phyloP scores from a whole-genome alignment of 176 grass and related monocot species.

The Cenchrus americanus region DNA sequence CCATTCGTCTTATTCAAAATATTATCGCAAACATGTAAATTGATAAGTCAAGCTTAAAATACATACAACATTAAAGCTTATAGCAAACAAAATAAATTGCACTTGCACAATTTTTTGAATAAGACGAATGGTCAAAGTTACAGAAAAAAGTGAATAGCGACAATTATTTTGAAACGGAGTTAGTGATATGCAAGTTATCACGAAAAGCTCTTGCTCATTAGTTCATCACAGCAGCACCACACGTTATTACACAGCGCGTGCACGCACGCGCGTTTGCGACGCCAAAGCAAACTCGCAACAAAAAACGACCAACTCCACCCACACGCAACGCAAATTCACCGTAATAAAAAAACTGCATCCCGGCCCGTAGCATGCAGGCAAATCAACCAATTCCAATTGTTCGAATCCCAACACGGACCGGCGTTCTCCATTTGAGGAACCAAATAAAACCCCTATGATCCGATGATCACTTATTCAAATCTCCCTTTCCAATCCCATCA shows the following conservation, averaged over 20 bases:
- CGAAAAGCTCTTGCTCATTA: background rate
- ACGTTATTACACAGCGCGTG: conserved; percentile 35
- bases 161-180: too few species aligned
- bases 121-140: too few species aligned
- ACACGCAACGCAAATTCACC: background rate
- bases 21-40: too few species aligned
- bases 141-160: too few species aligned
- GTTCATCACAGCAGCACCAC: conserved; percentile 17
- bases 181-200: background rate
- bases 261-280: background rate
- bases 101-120: too few species aligned
- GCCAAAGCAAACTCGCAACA: background rate
- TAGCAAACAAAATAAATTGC: too few species aligned
- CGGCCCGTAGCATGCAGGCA: background rate
- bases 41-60: too few species aligned
- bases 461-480: background rate
- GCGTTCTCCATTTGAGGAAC: background rate
- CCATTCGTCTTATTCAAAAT: too few species aligned
- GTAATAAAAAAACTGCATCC: background rate
- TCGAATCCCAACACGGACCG: background rate
- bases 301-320: background rate
- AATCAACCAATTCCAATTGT: conserved; percentile 27
- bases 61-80: too few species aligned
- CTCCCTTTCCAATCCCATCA: background rate
- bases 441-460: background rate